phyloP scores from a whole-genome alignment of 306 rosid species.

The Trifolium dubium region DNA sequence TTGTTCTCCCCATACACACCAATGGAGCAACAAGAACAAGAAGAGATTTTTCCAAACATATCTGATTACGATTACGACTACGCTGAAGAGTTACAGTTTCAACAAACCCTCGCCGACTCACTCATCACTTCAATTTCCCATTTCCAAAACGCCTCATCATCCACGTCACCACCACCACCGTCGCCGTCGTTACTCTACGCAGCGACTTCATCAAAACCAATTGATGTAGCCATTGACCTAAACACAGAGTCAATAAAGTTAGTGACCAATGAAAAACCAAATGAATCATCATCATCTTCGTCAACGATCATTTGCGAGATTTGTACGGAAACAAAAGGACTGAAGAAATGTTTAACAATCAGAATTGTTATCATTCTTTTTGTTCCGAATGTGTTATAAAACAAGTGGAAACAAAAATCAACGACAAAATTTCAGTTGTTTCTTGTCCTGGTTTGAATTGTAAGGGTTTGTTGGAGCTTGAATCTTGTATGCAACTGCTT shows the following conservation, averaged over 20 bases:
- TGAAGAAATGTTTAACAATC: neutral
- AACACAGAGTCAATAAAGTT: neutral
- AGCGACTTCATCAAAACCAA: neutral
- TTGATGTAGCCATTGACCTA: neutral
- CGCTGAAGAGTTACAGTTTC: neutral
- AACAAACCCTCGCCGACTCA: neutral
- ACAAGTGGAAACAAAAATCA: neutral
- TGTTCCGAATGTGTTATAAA: neutral
- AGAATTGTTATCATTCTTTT: neutral
- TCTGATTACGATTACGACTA: neutral
- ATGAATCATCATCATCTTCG: neutral
- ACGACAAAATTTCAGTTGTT: constrained; percentile 45
- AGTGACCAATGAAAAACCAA: neutral
- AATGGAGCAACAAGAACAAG: neutral
- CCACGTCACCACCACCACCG: neutral
- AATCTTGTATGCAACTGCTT: constrained; percentile 48
- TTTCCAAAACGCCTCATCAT: too few relatives aligned
- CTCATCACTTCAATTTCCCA: neutral
- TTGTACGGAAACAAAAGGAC: neutral
- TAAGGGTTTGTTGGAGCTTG: constrained; percentile 42
- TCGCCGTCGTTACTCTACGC: neutral
- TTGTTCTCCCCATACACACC: neutral
- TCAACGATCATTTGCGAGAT: neutral
- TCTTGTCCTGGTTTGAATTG: constrained; percentile 59
- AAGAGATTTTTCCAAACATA: neutral